Evolutionary conservation across 352 stramenopile species (phyloP).

Genomic region (Thalassiosira allenii): DNA sequence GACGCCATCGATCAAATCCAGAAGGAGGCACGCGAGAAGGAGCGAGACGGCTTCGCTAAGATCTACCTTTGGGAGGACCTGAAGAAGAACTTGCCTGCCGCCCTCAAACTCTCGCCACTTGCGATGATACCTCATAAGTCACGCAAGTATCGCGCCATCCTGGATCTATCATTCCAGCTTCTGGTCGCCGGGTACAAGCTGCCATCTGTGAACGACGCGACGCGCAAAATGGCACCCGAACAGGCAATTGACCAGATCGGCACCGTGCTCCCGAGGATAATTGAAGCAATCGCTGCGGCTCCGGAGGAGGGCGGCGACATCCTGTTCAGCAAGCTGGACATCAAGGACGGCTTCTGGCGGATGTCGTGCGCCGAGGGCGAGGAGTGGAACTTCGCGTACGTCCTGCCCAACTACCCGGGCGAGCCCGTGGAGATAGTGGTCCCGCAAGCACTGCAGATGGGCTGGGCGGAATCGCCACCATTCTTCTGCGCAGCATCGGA

Average conservation of each 20-base stretch:
- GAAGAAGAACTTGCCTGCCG: not conserved
- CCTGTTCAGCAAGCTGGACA: conserved; percentile 20
- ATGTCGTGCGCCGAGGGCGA: conserved; percentile 17
- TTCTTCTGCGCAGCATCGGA: conserved; percentile 46
- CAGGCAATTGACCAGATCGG: conserved; percentile 29
- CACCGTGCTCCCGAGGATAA: conserved; percentile 13
- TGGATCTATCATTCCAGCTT: conserved; percentile 32
- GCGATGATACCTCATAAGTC: conserved; percentile 51
- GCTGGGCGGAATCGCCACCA: conserved; percentile 35
- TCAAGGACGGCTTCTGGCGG: conserved; percentile 40
- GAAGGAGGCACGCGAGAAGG: conserved; percentile 15
- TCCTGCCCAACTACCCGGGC: conserved; percentile 19
- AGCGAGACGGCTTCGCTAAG: not conserved
- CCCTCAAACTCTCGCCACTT: conserved; percentile 44
- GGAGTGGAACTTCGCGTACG: conserved; percentile 54
- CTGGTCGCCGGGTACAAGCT: conserved; percentile 4
- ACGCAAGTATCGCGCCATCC: conserved; percentile 8
- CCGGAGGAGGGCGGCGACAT: conserved; percentile 2
- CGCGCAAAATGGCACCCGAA: not conserved
- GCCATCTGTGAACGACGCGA: conserved; percentile 43
- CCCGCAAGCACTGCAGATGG: conserved; percentile 48
- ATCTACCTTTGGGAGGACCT: conserved; percentile 12
- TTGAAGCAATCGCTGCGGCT: conserved; percentile 26
- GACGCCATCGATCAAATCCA: conserved; percentile 25
- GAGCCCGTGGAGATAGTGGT: conserved; percentile 37